phyloP scores from a whole-genome alignment of 2,329 filamentous ascomycete species.

The Parasarocladium wereldwijsianum region DNA sequence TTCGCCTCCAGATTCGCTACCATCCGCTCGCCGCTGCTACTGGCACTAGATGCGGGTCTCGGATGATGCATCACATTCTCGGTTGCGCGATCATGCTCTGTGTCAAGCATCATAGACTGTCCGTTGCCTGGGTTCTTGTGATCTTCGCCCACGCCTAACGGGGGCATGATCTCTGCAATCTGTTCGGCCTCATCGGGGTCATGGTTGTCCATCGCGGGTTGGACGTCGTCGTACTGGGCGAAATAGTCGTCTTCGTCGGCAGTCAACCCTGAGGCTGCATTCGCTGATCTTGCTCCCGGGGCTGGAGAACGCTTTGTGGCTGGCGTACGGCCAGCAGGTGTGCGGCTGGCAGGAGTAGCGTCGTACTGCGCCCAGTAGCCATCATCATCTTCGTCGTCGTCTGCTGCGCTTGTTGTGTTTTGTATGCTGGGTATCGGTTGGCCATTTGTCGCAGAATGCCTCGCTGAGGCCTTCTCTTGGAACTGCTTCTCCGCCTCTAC shows the following conservation, averaged over 20 bases:
- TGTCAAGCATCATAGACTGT: not conserved
- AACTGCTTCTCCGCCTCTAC: slow-evolving; percentile 47
- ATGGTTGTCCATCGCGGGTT: slow-evolving; percentile 67
- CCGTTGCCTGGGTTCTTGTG: not conserved
- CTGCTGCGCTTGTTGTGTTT: no score
- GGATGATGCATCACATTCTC: slow-evolving; percentile 31
- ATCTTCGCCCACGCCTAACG: no score
- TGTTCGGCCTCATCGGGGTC: slow-evolving; percentile 56
- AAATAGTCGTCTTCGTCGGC: slow-evolving; percentile 58
- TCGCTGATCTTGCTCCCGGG: slow-evolving; percentile 22
- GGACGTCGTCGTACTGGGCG: slow-evolving; percentile 61
- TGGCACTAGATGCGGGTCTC: slow-evolving; percentile 42
- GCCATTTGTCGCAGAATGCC: slow-evolving; percentile 2
- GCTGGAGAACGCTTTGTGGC: slow-evolving; percentile 48
- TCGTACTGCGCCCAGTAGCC: slow-evolving; percentile 74
- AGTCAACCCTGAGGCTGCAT: slow-evolving; percentile 9
- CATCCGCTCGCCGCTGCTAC: slow-evolving; percentile 38
- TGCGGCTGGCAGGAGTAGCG: slow-evolving; percentile 39
- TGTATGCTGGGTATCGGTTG: no score
- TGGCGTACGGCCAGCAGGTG: slow-evolving; percentile 31
- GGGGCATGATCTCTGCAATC: no score
- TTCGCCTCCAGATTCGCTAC: slow-evolving; percentile 38
- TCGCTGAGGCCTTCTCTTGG: slow-evolving; percentile 16
- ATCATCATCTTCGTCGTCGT: slow-evolving; percentile 56
- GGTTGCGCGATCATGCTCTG: not conserved